Conservation (phyloP, 495 filamentous ascomycete genomes). For the Trypethelium eluteriae region DNA sequence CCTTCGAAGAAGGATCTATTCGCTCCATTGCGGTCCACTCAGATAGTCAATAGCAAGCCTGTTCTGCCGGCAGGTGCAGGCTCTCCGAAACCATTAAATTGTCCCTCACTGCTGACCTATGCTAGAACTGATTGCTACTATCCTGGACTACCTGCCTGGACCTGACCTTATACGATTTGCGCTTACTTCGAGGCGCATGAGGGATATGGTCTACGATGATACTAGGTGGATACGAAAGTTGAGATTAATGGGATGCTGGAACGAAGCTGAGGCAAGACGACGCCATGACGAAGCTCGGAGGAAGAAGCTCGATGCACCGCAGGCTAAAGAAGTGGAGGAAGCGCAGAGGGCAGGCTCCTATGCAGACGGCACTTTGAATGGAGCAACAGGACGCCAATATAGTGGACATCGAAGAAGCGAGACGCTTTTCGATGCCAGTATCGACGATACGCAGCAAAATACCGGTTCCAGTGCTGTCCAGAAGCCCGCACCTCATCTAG, state of each 20-base stretch:
- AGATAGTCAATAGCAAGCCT: constrained; percentile 67
- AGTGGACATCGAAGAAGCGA: constrained; percentile 23
- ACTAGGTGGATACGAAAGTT: constrained; percentile 84
- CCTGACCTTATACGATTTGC: constrained; percentile 78
- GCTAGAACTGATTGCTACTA: constrained; percentile 76
- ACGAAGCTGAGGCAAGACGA: constrained; percentile 74
- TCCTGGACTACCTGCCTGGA: constrained; percentile 82
- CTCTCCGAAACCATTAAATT: background rate
- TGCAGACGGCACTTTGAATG: constrained; percentile 34
- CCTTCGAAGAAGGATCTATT: constrained; percentile 54
- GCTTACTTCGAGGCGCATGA: constrained; percentile 78
- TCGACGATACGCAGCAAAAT: constrained; percentile 39
- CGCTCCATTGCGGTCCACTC: constrained; percentile 63
- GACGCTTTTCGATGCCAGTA: constrained; percentile 64
- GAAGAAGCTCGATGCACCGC: constrained; percentile 55
- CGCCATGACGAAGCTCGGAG: constrained; percentile 67
- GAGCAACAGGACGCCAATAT: constrained; percentile 24
- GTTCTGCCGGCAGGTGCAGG: constrained; percentile 68
- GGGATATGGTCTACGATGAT: constrained; percentile 99
- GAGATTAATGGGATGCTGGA: constrained; percentile 83
- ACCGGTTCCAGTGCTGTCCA: constrained; percentile 12
- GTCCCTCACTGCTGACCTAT: constrained; percentile 10
- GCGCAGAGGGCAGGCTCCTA: constrained; percentile 34
- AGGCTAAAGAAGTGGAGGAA: constrained; percentile 46
- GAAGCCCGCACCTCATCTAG: background rate